These are phyloP conservation scores for Plasmodium knowlesi DNA, from an alignment of 169 alveolate genomes.

Conservation along the genomic window DNA sequence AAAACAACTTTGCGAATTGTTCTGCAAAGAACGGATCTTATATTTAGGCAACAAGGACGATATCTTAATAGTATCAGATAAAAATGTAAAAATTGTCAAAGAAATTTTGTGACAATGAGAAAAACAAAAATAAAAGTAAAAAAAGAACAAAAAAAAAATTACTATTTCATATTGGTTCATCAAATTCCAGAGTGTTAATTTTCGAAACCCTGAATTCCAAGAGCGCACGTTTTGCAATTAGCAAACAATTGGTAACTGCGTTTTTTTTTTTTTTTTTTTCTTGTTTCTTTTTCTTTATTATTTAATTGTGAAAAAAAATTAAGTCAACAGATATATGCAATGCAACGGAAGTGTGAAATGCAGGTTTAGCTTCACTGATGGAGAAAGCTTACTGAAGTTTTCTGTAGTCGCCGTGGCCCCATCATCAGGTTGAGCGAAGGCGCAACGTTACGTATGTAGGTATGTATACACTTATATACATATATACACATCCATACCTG, in stretches of 20 bases:
- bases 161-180: neutral
- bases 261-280: neutral
- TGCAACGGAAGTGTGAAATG: neutral
- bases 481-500: neutral
- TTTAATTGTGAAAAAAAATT: conserved; percentile 21
- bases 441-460: conserved; percentile 14
- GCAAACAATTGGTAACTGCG: neutral
- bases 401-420: neutral
- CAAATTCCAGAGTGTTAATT: neutral
- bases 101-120: neutral
- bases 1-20: conserved; percentile 6
- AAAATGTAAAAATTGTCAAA: conserved; percentile 9
- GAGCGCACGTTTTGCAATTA: conserved; percentile 7
- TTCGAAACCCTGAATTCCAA: neutral
- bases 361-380: conserved; percentile 12
- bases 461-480: neutral
- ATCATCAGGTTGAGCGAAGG: neutral
- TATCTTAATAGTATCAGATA: neutral
- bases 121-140: conserved; percentile 10
- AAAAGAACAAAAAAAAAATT: neutral
- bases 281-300: neutral
- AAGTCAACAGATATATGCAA: conserved; percentile 3
- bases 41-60: conserved; percentile 3
- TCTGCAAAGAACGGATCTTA: conserved; percentile 2
- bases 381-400: neutral